Evolutionary conservation across 2,329 filamentous ascomycete genomes (phyloP).

Genomic region (Aspergillus awamori): DNA sequence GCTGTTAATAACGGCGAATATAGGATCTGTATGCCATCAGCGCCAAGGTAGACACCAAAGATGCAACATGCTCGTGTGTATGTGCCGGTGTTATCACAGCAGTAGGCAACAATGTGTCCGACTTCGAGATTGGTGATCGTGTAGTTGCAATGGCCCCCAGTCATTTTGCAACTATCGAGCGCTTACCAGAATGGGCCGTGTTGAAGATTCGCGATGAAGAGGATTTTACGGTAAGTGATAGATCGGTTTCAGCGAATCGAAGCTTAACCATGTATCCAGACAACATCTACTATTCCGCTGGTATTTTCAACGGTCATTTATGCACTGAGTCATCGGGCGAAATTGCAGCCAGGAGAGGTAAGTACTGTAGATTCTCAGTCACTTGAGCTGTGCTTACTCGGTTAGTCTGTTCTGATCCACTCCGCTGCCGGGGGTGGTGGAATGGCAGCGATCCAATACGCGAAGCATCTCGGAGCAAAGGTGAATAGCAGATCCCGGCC

Average conservation of each 20-base stretch:
- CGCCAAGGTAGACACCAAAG: slow-evolving; percentile 1
- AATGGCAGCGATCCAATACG: slow-evolving; percentile 30
- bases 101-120: background rate
- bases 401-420: slow-evolving; percentile 26
- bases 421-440: slow-evolving; percentile 31
- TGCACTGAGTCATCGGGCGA: background rate
- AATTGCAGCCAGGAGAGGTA: slow-evolving; percentile 12
- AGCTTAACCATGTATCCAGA: background rate
- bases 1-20: background rate
- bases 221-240: background rate
- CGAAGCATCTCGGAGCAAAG: slow-evolving; percentile 25
- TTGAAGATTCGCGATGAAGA: background rate
- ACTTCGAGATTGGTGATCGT: background rate
- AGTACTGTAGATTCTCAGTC: background rate
- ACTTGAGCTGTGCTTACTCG: background rate
- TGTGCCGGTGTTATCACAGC: slow-evolving; percentile 3
- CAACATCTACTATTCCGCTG: background rate
- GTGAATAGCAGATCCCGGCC: background rate
- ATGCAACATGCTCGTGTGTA: slow-evolving; percentile 1
- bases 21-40: slow-evolving; percentile 4
- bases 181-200: background rate
- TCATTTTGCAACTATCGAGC: slow-evolving; percentile 1
- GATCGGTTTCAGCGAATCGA: background rate
- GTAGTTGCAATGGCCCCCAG: slow-evolving; percentile 7
- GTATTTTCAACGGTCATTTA: slow-evolving; percentile 6